These are phyloP conservation scores for Toxicodendron radicans DNA, from an alignment of 345 rosid species.

Conservation along the genomic window DNA sequence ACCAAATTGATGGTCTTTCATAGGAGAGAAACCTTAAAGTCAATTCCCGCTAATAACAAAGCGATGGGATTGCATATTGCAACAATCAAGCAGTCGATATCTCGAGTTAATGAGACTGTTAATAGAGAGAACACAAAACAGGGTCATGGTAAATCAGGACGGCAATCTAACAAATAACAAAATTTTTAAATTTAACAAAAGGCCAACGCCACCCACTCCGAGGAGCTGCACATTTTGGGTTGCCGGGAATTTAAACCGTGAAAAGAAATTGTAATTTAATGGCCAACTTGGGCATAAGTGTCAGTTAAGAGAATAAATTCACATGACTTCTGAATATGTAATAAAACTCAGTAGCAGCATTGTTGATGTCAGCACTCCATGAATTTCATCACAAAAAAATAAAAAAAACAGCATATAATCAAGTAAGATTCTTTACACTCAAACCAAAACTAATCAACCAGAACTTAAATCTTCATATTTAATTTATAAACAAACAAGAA, in stretches of 20 bases:
- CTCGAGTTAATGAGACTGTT: background rate
- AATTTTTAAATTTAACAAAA: background rate
- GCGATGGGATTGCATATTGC: background rate
- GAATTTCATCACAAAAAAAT: background rate
- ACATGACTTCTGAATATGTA: background rate
- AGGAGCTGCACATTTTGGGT: background rate
- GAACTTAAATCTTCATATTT: background rate
- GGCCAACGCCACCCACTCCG: background rate
- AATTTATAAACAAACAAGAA: background rate
- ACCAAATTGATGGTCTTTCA: slow-evolving; percentile 1
- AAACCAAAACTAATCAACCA: background rate
- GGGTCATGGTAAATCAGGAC: background rate
- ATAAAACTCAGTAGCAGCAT: background rate
- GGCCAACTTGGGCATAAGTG: background rate
- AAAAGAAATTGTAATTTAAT: background rate
- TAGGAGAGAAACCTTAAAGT: background rate
- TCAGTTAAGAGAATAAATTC: background rate
- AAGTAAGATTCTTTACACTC: background rate
- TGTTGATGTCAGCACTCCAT: background rate
- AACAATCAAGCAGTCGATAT: background rate
- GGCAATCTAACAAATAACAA: background rate
- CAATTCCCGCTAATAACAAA: background rate
- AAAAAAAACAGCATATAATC: background rate
- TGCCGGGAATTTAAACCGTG: background rate
- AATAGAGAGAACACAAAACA: background rate